These are phyloP conservation scores for Nosema muscidifuracis DNA, from an alignment of 371 early-diverging fungal genomes.

Conservation along the genomic window DNA sequence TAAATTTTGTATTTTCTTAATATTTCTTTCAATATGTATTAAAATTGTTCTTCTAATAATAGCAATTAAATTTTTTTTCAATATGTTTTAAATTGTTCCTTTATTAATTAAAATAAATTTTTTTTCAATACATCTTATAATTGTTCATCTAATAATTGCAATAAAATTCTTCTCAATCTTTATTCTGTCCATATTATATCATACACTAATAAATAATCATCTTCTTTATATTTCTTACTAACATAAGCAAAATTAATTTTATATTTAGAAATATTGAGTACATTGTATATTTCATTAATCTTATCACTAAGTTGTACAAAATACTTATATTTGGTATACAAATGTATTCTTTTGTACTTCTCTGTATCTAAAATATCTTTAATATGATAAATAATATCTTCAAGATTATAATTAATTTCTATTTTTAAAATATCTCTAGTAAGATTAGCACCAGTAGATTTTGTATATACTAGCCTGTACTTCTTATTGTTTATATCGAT, in stretches of 20 bases:
- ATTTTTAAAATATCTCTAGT: conserved; percentile 17
- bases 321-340: conserved; percentile 33
- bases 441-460: neutral
- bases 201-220: conserved; percentile 30
- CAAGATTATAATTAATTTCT: conserved; percentile 12
- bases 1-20: too few species aligned
- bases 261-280: conserved; percentile 13
- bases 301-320: conserved; percentile 12
- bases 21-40: too few species aligned
- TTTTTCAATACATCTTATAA: too few species aligned
- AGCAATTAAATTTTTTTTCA: too few species aligned
- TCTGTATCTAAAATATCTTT: conserved; percentile 21
- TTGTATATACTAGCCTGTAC: conserved; percentile 29
- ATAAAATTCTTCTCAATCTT: too few species aligned
- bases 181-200: too few species aligned
- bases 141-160: too few species aligned
- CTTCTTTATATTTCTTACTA: conserved; percentile 5
- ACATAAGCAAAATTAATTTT: conserved; percentile 23
- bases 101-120: too few species aligned
- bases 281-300: conserved; percentile 2
- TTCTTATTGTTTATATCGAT: neutral
- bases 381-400: conserved; percentile 6
- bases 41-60: too few species aligned
- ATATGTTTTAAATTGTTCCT: too few species aligned
- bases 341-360: neutral